Base-by-base conservation (phyloP, 1,139 yeast genomes). In the Geotrichum fermentans region DNA sequence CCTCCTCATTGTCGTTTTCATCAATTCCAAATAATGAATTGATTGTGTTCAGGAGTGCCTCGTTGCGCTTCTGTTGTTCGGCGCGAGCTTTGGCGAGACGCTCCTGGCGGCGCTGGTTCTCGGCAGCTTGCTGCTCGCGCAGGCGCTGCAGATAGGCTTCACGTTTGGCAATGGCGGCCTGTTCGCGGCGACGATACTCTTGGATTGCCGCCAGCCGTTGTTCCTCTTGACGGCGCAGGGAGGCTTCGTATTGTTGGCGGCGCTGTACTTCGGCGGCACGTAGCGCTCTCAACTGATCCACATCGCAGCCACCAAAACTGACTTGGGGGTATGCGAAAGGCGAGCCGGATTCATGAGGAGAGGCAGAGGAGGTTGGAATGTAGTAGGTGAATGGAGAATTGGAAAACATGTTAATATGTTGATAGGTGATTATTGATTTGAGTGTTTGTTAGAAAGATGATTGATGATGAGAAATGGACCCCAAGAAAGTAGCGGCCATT, bases 161-260 rank as follows among this genome's bases (percentile, higher is more conserved):
- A 26, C 45, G 45, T 35, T 30, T 34, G 18, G 21, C 7, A 11
- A 42, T 22, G 17, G 33, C 45, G 11, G 17, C 10, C 21, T 42
- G 39, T 24, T 34, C 30, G 13, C 26, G 45, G 17, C 35, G 32
- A 8, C 35, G 36, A 26, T 34, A 34, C 16, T 42, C 45, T 21
- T 42, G 39, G 13, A 42, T 22, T 13, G 33, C 39, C 34, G 45
- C 45, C 13, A 42, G 34, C 7, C 45, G 39, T 7, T 10, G 40
- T 18, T 36, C 41, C 21, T 43, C 36, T 37, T 43, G 47, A 17
- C 47, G 32, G 28, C 39, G 40, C 16, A 43, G 32, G 22, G 36
- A 41, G 18, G 40, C 40, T 18, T 42, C 29, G 10, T 42, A 28
- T 4, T 38, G 28, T 34, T 42, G 40, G 16, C 28, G 38, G 22